These are phyloP conservation scores for Boeremia lycopersici DNA, from an alignment of 2,329 filamentous ascomycete genomes.

Conservation along the genomic window DNA sequence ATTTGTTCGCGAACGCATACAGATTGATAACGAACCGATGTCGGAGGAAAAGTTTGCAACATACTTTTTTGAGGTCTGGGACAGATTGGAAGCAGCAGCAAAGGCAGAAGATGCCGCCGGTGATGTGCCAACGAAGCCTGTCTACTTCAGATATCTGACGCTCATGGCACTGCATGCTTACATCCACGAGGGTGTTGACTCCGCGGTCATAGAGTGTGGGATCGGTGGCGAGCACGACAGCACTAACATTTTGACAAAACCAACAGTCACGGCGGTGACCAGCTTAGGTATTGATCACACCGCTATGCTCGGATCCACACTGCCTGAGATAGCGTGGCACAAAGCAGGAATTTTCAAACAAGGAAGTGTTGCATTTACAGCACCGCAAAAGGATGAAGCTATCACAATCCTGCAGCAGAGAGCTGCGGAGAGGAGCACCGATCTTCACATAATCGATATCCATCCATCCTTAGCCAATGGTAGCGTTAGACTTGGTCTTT, in stretches of 20 bases:
- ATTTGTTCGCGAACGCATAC: slow-evolving; percentile 82
- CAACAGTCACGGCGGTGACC: slow-evolving; percentile 75
- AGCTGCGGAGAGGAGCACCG: slow-evolving; percentile 55
- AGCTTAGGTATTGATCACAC: slow-evolving; percentile 87
- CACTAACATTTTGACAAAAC: slow-evolving; percentile 80
- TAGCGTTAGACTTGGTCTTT: slow-evolving; percentile 61
- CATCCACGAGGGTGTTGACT: slow-evolving; percentile 73
- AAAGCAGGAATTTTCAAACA: slow-evolving; percentile 86
- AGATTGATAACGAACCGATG: slow-evolving; percentile 75
- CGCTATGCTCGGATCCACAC: slow-evolving; percentile 76
- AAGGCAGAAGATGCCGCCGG: slow-evolving; percentile 58
- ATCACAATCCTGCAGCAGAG: slow-evolving; percentile 62
- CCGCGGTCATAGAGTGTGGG: slow-evolving; percentile 87
- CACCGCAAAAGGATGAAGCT: slow-evolving; percentile 61
- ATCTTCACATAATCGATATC: slow-evolving; percentile 55
- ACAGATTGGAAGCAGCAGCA: slow-evolving; percentile 63
- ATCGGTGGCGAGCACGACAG: slow-evolving; percentile 94
- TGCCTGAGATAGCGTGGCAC: slow-evolving; percentile 88
- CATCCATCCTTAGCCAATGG: slow-evolving; percentile 55
- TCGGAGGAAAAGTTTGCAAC: slow-evolving; percentile 70
- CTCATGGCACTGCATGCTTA: slow-evolving; percentile 88
- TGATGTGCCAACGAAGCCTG: slow-evolving; percentile 71
- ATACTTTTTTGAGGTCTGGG: slow-evolving; percentile 88
- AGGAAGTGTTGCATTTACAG: slow-evolving; percentile 67
- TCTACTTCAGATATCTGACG: slow-evolving; percentile 91